These are phyloP conservation scores for Lentinula raphanica DNA, from an alignment of 768 basidiomycete genomes.

Conservation along the genomic window DNA sequence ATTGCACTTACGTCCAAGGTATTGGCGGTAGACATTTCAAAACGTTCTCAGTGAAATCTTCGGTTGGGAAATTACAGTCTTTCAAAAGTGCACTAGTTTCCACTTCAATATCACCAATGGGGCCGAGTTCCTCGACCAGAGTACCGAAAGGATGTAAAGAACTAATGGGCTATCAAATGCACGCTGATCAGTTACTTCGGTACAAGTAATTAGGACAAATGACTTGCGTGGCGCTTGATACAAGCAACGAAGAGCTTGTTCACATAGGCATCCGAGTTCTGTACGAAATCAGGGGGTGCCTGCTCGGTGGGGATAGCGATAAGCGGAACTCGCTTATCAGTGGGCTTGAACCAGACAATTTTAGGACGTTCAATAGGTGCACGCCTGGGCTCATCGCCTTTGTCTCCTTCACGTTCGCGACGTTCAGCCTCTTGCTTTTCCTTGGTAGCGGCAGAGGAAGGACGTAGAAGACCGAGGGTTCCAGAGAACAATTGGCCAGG, in stretches of 20 bases:
- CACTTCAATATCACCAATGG: conserved; percentile 97
- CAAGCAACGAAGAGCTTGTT: conserved; percentile 94
- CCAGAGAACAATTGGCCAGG: conserved; percentile 98
- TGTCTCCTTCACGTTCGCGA: conserved; percentile 93
- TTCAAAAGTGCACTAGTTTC: conserved; percentile 96
- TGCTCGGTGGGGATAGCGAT: conserved; percentile 99
- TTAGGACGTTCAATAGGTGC: conserved; percentile 85
- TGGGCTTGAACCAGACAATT: conserved; percentile 99
- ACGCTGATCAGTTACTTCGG: conserved; percentile 13
- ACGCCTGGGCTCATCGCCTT: conserved; percentile 76
- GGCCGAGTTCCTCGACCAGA: conserved; percentile 93
- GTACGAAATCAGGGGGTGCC: conserved; percentile 92
- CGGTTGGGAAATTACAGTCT: conserved; percentile 98
- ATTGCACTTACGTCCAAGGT: conserved; percentile 76
- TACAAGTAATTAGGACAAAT: conserved; percentile 5
- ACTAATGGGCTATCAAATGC: conserved; percentile 65
- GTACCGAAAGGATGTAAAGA: conserved; percentile 99
- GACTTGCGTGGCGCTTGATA: conserved; percentile 92
- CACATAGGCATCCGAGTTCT: conserved; percentile 86
- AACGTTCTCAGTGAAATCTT: conserved; percentile 94
- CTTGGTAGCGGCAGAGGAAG: conserved; percentile 95
- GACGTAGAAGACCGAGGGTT: conserved; percentile 89
- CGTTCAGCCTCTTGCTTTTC: conserved; percentile 99
- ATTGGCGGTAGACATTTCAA: conserved; percentile 93
- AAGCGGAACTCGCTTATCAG: conserved; percentile 96